These are phyloP conservation scores for Hyparrhenia diplandra DNA, from an alignment of 176 grass and related monocot genomes.

Conservation along the genomic window DNA sequence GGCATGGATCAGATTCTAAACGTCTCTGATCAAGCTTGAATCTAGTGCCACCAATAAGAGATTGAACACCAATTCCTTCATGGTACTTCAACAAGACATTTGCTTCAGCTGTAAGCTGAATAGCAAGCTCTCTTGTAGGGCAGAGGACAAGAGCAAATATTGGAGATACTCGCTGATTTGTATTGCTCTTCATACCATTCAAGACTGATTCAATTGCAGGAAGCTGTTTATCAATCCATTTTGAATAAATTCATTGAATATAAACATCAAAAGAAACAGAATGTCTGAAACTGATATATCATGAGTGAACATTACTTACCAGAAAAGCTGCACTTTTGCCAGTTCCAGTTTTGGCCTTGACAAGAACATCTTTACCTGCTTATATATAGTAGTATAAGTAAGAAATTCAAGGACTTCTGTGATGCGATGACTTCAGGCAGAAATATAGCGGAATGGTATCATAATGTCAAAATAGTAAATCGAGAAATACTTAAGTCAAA, in stretches of 20 bases:
- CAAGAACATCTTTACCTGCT: slow-evolving; percentile 87
- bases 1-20: slow-evolving; percentile 79
- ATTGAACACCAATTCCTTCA: slow-evolving; percentile 84
- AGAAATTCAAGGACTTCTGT: background rate
- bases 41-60: slow-evolving; percentile 81
- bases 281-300: slow-evolving; percentile 13
- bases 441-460: too few species aligned
- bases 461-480: too few species aligned
- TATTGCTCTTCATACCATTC: slow-evolving; percentile 50
- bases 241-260: slow-evolving; percentile 38
- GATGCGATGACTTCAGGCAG: background rate
- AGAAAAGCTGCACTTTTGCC: slow-evolving; percentile 94
- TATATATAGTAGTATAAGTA: background rate
- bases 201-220: slow-evolving; percentile 99
- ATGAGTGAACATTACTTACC: slow-evolving; percentile 53
- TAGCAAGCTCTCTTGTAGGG: slow-evolving; percentile 87
- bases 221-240: slow-evolving; percentile 75
- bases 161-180: slow-evolving; percentile 71
- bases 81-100: slow-evolving; percentile 82
- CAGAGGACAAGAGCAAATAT: slow-evolving; percentile 77
- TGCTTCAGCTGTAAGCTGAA: slow-evolving; percentile 86
- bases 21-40: slow-evolving; percentile 90
- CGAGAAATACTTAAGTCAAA: slow-evolving; percentile 19
- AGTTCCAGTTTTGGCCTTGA: slow-evolving; percentile 94
- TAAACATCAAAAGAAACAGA: slow-evolving; percentile 14